Evolutionary conservation across 2,329 filamentous ascomycete genomes (phyloP).

Genomic region (Didymella keratinophila): DNA sequence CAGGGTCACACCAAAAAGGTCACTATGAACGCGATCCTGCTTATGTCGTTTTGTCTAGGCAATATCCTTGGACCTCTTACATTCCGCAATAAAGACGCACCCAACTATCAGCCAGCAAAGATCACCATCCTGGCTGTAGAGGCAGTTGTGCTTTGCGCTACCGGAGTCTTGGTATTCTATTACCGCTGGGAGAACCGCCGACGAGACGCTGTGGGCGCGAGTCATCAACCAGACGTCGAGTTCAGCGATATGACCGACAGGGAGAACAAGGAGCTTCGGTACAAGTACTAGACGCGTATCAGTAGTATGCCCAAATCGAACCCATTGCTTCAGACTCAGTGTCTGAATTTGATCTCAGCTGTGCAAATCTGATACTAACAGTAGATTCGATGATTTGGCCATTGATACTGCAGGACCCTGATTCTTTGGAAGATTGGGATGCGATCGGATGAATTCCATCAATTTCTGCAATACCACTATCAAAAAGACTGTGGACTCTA

Average conservation of each 20-base stretch:
- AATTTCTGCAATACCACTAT: too few relatives aligned
- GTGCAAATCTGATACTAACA: background rate
- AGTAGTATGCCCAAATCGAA: background rate
- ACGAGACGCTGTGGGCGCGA: slow-evolving; percentile 27
- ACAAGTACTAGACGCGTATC: slow-evolving; percentile 13
- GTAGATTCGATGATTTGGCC: background rate
- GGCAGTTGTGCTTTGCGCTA: slow-evolving; percentile 38
- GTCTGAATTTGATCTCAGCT: background rate
- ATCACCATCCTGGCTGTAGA: slow-evolving; percentile 50
- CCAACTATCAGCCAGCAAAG: slow-evolving; percentile 55
- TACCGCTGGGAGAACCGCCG: slow-evolving; percentile 43
- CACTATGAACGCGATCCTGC: slow-evolving; percentile 61
- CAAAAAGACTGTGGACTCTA: background rate
- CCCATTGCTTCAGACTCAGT: background rate
- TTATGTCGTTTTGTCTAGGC: slow-evolving; percentile 53
- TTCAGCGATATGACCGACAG: slow-evolving; percentile 51
- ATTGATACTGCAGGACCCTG: too few relatives aligned
- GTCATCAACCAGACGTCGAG: slow-evolving; percentile 37
- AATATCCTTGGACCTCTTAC: slow-evolving; percentile 55
- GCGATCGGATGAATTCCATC: too few relatives aligned
- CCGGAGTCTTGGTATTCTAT: slow-evolving; percentile 48
- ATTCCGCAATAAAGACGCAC: slow-evolving; percentile 49
- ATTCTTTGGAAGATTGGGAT: too few relatives aligned
- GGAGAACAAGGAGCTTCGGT: slow-evolving; percentile 40
- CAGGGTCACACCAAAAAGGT: slow-evolving; percentile 57